Evolutionary conservation across 495 filamentous ascomycete species (phyloP).

Genomic region (Cryomyces antarcticus): DNA sequence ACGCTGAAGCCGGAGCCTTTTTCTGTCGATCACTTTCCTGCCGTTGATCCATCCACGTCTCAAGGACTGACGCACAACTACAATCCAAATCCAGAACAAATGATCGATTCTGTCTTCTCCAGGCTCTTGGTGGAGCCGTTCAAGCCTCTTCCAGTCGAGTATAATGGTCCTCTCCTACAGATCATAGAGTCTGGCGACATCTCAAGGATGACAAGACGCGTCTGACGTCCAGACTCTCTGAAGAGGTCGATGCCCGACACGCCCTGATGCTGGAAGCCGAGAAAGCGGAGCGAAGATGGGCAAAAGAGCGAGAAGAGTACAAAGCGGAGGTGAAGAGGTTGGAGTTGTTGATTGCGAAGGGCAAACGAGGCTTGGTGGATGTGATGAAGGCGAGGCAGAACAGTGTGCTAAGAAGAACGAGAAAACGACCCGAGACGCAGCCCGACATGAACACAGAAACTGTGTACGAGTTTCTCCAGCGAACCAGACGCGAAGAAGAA

Average conservation of each 20-base stretch:
- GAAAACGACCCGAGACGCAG: constrained; percentile 1
- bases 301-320: constrained; percentile 6
- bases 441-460: constrained; percentile 3
- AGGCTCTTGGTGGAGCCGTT: constrained; percentile 5
- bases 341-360: constrained; percentile 14
- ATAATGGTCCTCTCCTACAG: constrained; percentile 12
- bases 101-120: constrained; percentile 13
- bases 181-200: constrained; percentile 16
- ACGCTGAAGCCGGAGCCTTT: background rate
- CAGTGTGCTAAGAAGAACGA: constrained; percentile 9
- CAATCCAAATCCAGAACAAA: background rate
- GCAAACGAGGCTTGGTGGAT: constrained; percentile 11
- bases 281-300: constrained; percentile 8
- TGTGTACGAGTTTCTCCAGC: constrained; percentile 8
- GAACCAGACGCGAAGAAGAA: constrained; percentile 7
- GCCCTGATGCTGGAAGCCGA: constrained; percentile 3
- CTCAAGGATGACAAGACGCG: constrained; percentile 8
- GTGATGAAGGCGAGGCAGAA: constrained; percentile 15
- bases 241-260: constrained; percentile 1
- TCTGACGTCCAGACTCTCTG: constrained; percentile 1
- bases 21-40: background rate
- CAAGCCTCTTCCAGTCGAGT: constrained; percentile 8
- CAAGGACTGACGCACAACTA: background rate
- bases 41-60: background rate
- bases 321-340: constrained; percentile 16